Evolutionary conservation across 106 monocot species (phyloP).

Genomic region (Dactylorhiza incarnata): DNA sequence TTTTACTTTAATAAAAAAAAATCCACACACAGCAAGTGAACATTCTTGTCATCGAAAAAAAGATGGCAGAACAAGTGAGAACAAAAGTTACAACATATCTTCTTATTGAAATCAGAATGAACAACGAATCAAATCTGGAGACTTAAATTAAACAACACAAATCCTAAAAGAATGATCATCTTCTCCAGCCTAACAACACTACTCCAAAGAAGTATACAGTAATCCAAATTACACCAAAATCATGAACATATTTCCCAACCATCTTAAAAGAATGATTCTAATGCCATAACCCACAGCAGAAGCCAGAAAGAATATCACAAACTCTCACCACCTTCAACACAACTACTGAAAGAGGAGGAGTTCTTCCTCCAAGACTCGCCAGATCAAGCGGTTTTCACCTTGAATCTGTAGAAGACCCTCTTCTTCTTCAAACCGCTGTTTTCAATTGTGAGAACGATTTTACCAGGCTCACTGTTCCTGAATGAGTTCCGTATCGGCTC

Average conservation of each 20-base stretch:
- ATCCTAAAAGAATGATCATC: not conserved
- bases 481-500: constrained; percentile 48
- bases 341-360: not conserved
- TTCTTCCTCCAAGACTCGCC: not conserved
- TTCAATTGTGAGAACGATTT: constrained; percentile 41
- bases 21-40: no score
- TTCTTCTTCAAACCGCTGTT: constrained; percentile 52
- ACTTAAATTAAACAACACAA: not conserved
- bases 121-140: not conserved
- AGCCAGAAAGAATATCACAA: not conserved
- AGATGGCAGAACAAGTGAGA: not conserved
- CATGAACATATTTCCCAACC: not conserved
- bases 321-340: not conserved
- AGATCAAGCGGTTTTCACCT: constrained; percentile 14
- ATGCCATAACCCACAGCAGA: not conserved
- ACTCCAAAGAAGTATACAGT: not conserved
- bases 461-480: constrained; percentile 67
- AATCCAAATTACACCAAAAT: not conserved
- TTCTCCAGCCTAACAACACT: not conserved
- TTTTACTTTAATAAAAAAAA: no score
- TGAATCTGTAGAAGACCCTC: constrained; percentile 45
- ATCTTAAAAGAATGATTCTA: constrained; percentile 19
- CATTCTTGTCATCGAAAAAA: not conserved
- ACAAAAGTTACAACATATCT: not conserved
- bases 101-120: not conserved